Base-by-base conservation (phyloP, 441 rosid genomes). In the Adansonia madagascariensis region DNA sequence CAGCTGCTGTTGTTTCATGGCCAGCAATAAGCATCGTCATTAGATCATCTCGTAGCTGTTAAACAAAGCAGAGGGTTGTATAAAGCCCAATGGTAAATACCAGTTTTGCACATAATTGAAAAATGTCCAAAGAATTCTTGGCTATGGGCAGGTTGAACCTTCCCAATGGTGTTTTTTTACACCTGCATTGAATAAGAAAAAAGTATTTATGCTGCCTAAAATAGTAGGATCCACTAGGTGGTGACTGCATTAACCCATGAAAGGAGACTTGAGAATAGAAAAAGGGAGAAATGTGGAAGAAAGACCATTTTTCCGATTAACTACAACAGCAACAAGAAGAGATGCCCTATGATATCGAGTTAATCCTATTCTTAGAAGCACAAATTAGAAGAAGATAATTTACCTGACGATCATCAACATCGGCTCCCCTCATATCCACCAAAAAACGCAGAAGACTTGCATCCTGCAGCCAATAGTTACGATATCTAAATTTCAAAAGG, bases 21-120 rank as follows among this genome's bases (percentile, higher is more conserved):
- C 99, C 98, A 60, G 99, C 98, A 63, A 95, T 87, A 66, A 95
- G 93, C 99, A 95, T 92, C 11, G 97, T 95, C 98, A 95, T 93
- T 75, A 92, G 80, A 81, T 95, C 99, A 80, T 95, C 99, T 79
- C 98, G 89, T 75, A 93, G 91, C 98, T 95, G 90, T 84, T 72
- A 60, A 61, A 79, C 22, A 59, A 59, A 74, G 61, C 63, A 15
- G 57, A 24, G 68, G 44, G 17, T 63, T 15, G 8, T 41, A 67
- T 35, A 17, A 74, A 52, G n/a, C 41, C 18, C 39, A 59, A 14
- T 63, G 43, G 31, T 20, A 35, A 66, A 46, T 44, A 35, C 18
- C n/a, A n/a, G 24, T 78, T 78, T 66, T 1, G 10, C 55, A 24
- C 4, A 55, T 53, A 44, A 69, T 39, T 6, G 20, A 15, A 39